Evolutionary conservation across 495 filamentous ascomycete genomes (phyloP).

Genomic region (Apodospora peruviana): DNA sequence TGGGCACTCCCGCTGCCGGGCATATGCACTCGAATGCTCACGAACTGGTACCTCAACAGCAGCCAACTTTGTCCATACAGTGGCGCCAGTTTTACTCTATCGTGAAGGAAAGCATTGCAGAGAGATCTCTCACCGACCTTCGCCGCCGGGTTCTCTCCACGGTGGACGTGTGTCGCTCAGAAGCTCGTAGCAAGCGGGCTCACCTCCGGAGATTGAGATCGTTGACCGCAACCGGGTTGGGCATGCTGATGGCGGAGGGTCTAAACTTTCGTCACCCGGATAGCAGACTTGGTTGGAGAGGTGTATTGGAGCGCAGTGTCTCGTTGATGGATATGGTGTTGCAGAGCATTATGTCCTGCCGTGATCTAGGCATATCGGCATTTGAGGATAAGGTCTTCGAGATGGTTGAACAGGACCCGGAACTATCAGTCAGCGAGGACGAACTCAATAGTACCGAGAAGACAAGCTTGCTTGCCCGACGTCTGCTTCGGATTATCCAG

Average conservation of each 20-base stretch:
- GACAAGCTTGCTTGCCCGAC: slow-evolving; percentile 56
- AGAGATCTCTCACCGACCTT: slow-evolving; percentile 56
- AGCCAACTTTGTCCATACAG: slow-evolving; percentile 37
- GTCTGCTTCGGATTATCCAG: slow-evolving; percentile 62
- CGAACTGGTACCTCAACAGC: not conserved
- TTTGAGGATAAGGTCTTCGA: slow-evolving; percentile 71
- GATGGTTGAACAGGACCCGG: slow-evolving; percentile 55
- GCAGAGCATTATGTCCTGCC: slow-evolving; percentile 42
- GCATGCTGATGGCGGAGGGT: slow-evolving; percentile 78
- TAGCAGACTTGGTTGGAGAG: slow-evolving; percentile 61
- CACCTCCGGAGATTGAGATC: slow-evolving; percentile 61
- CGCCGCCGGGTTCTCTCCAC: slow-evolving; percentile 61
- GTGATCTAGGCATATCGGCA: slow-evolving; percentile 53
- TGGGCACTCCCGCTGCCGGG: no score
- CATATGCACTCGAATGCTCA: not conserved
- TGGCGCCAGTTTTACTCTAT: slow-evolving; percentile 78
- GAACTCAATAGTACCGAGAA: slow-evolving; percentile 28
- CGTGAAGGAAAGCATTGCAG: slow-evolving; percentile 63
- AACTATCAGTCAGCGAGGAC: slow-evolving; percentile 39
- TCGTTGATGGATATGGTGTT: slow-evolving; percentile 78
- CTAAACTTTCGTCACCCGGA: slow-evolving; percentile 52
- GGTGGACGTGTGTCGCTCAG: slow-evolving; percentile 60
- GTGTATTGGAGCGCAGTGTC: slow-evolving; percentile 63
- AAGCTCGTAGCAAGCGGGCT: slow-evolving; percentile 65
- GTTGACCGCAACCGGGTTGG: slow-evolving; percentile 78